Evolutionary conservation across 345 rosid genomes (phyloP).

Genomic region (Geranium rotundifolium): DNA sequence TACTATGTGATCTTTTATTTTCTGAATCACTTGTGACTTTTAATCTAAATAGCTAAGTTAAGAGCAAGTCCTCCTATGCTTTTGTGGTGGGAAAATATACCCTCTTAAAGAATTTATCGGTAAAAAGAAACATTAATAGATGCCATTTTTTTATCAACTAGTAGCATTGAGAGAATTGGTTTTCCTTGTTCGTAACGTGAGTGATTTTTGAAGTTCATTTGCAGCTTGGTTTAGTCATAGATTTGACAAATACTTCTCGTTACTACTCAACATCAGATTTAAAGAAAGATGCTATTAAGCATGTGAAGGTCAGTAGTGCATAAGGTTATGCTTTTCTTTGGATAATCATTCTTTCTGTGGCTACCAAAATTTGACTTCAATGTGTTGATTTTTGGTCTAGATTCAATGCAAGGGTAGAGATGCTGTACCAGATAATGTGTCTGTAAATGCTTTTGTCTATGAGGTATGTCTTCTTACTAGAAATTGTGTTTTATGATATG

Average conservation of each 20-base stretch:
- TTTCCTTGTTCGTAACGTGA: not conserved
- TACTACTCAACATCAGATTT: constrained; percentile 59
- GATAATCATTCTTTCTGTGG: not conserved
- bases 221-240: constrained; percentile 88
- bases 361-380: not conserved
- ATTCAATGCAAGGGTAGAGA: constrained; percentile 80
- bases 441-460: constrained; percentile 65
- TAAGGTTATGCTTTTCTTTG: constrained; percentile 3
- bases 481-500: not conserved
- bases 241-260: constrained; percentile 82
- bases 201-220: not conserved
- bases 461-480: constrained; percentile 43
- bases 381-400: constrained; percentile 27
- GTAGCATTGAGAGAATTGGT: not conserved
- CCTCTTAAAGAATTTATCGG: not conserved
- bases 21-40: not conserved
- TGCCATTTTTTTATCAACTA: not conserved
- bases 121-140: not conserved
- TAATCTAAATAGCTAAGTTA: not conserved
- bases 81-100: not conserved
- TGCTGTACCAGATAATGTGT: constrained; percentile 67
- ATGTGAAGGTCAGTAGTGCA: constrained; percentile 56
- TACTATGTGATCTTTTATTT: not conserved
- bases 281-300: constrained; percentile 70
- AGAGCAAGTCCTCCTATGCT: not conserved